Base-by-base conservation (phyloP, 2,329 filamentous ascomycete genomes). In the Didymella keratinophila region DNA sequence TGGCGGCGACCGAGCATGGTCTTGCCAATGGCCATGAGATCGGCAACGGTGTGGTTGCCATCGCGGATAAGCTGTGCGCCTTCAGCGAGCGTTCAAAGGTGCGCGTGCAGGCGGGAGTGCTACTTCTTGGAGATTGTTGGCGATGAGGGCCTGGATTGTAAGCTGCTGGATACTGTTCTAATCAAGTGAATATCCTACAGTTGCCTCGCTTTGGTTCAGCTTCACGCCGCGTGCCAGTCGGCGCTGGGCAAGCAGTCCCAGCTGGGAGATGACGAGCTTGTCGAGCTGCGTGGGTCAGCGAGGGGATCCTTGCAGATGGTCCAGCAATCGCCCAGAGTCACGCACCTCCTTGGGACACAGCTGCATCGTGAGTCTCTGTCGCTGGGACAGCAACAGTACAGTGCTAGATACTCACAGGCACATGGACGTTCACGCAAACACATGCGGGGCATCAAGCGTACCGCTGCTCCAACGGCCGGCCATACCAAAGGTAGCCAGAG, bases 1-100 rank as follows among this genome's bases (percentile, higher is more conserved):
- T 98, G 94, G 32, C 94, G 90, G 10, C 94, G 90, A 63, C 94
- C 94, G 2, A 98, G 90, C 89, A 98, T 93, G 53, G 91, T 94
- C 69, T 91, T 88, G 68, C 94, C 94, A 63, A 97, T 86, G 61
- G 87, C 82, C 93, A 98, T 98, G 74, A 98, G 91, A 76, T 97
- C 93, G 37, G 93, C 89, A 52, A 98, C 94, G 14, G 86, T 90
- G 80, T 97, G 92, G 67, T 90, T 88, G 74, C 94, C 94, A 94
- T 98, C 94, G 76, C 94, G 93, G 76, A 98, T 96, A 70, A 97
- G 89, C 85, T 89, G 68, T 67, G 52, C 46, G 52, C 45, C 47
- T 68, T 76, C 66, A 76, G 71, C 43, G 58, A 55, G 51, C 50
- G 48, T 56, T 25, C 18, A 44, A 2, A 37, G 56, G 51, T 25